Evolutionary conservation across 2,329 filamentous ascomycete genomes (phyloP).

Genomic region (Chaetomium sp.): DNA sequence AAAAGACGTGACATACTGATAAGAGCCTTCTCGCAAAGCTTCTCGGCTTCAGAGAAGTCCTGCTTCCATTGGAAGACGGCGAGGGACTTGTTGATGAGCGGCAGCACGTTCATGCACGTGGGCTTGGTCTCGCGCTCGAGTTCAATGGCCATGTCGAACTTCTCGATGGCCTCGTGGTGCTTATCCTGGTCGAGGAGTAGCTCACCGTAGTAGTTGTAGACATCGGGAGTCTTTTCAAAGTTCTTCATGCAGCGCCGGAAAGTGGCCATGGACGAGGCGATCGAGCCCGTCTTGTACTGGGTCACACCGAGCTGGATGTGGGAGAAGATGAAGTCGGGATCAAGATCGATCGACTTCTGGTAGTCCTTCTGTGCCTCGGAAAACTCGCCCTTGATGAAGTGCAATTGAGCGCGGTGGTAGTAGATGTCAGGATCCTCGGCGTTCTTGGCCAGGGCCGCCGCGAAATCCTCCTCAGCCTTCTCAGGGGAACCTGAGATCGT

Average conservation of each 20-base stretch:
- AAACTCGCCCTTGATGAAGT: slow-evolving; percentile 96
- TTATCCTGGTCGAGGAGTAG: slow-evolving; percentile 95
- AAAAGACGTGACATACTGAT: slow-evolving; percentile 69
- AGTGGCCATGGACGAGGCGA: slow-evolving; percentile 97
- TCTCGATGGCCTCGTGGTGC: slow-evolving; percentile 91
- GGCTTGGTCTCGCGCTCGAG: slow-evolving; percentile 96
- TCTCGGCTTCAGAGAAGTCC: slow-evolving; percentile 91
- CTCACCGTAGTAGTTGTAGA: slow-evolving; percentile 99
- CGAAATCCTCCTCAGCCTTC: slow-evolving; percentile 86
- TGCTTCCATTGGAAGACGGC: slow-evolving; percentile 98
- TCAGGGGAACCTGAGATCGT: slow-evolving; percentile 69
- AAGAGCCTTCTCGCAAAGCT: slow-evolving; percentile 93
- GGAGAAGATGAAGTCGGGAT: slow-evolving; percentile 96
- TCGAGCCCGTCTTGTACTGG: slow-evolving; percentile 99
- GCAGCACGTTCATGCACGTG: slow-evolving; percentile 94
- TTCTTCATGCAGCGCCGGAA: slow-evolving; percentile 98
- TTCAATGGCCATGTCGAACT: slow-evolving; percentile 97
- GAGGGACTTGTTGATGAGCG: slow-evolving; percentile 97
- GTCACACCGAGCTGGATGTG: slow-evolving; percentile 99
- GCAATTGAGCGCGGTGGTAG: slow-evolving; percentile 97
- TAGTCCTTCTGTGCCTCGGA: slow-evolving; percentile 95
- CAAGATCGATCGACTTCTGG: slow-evolving; percentile 97
- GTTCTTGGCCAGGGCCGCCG: slow-evolving; percentile 81
- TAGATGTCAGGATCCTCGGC: slow-evolving; percentile 92
- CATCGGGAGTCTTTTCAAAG: slow-evolving; percentile 93